Percentiles rank a stretch among this genome's conserved stretches.
phyloP scores from a whole-genome alignment of 106 monocot species.

The Allium sativum region DNA sequence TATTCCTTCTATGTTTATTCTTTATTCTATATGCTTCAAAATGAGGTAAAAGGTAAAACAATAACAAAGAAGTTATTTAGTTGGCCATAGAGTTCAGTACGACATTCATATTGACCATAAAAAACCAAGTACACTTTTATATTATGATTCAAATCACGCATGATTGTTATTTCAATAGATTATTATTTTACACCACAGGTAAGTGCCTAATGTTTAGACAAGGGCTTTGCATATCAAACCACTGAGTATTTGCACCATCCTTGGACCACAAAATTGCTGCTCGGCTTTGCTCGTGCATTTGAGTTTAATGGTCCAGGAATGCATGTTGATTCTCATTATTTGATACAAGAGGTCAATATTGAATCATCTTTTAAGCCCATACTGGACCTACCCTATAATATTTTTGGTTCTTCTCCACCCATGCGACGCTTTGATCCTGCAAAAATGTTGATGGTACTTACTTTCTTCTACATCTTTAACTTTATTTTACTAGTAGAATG shows the following conservation, averaged over 20 bases:
- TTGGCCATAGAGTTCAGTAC: too few species aligned
- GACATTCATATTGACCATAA: background rate
- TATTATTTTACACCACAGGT: conserved; percentile 40
- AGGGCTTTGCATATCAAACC: conserved; percentile 65
- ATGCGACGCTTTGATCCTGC: conserved; percentile 86
- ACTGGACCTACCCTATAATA: conserved; percentile 57
- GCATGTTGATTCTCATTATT: conserved; percentile 46
- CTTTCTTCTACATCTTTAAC: background rate
- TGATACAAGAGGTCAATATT: conserved; percentile 66
- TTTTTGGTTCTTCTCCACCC: conserved; percentile 95
- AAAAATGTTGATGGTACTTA: conserved; percentile 88
- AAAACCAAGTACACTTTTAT: background rate
- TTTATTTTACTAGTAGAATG: too few species aligned
- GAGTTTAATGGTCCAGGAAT: conserved; percentile 78
- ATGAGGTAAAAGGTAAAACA: too few species aligned
- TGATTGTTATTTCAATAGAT: background rate
- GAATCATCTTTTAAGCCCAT: conserved; percentile 35
- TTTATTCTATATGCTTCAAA: too few species aligned
- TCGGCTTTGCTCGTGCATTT: conserved; percentile 88
- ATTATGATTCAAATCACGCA: background rate
- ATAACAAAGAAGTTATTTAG: too few species aligned
- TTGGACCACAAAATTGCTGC: conserved; percentile 63
- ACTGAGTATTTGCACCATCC: conserved; percentile 78
- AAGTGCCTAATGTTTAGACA: conserved; percentile 58
- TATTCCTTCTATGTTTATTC: too few species aligned